phyloP scores from a whole-genome alignment of 352 stramenopile species.

The Phytophthora brassicae region DNA sequence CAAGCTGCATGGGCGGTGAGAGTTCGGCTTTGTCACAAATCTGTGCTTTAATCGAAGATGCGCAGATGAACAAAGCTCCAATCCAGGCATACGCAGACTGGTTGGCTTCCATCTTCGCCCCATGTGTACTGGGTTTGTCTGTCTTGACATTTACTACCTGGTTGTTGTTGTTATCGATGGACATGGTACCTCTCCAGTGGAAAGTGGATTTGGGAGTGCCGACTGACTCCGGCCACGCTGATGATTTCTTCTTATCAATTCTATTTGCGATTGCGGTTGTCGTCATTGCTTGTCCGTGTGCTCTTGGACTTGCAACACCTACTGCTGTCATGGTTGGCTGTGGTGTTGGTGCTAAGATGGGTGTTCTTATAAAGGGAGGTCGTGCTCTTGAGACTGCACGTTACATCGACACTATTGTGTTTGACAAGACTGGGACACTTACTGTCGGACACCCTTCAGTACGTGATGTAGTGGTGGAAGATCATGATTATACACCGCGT shows the following conservation, averaged over 20 bases:
- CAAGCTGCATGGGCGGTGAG: conserved; percentile 68
- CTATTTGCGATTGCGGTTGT: conserved; percentile 89
- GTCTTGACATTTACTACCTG: conserved; percentile 14
- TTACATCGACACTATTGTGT: conserved; percentile 88
- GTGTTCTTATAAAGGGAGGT: conserved; percentile 90
- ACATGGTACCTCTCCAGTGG: conserved; percentile 10
- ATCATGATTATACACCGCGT: conserved; percentile 59
- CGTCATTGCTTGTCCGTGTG: conserved; percentile 88
- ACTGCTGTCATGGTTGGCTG: conserved; percentile 90
- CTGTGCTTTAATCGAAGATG: conserved; percentile 85
- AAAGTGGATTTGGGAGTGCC: conserved; percentile 21
- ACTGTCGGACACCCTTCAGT: conserved; percentile 84
- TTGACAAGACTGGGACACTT: conserved; percentile 94
- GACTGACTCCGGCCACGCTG: conserved; percentile 50
- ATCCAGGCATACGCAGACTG: conserved; percentile 85
- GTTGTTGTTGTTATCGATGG: conserved; percentile 8
- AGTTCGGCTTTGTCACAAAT: conserved; percentile 76
- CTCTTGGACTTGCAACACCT: conserved; percentile 78
- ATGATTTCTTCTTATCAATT: conserved; percentile 72
- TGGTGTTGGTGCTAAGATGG: conserved; percentile 81
- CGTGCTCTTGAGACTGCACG: conserved; percentile 76
- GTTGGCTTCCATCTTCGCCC: conserved; percentile 36
- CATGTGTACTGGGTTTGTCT: conserved; percentile 32
- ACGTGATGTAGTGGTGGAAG: conserved; percentile 72
- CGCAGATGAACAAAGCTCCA: conserved; percentile 85